Conservation (phyloP, 2,329 filamentous ascomycete genomes). For the Aspergillus versicolor region DNA sequence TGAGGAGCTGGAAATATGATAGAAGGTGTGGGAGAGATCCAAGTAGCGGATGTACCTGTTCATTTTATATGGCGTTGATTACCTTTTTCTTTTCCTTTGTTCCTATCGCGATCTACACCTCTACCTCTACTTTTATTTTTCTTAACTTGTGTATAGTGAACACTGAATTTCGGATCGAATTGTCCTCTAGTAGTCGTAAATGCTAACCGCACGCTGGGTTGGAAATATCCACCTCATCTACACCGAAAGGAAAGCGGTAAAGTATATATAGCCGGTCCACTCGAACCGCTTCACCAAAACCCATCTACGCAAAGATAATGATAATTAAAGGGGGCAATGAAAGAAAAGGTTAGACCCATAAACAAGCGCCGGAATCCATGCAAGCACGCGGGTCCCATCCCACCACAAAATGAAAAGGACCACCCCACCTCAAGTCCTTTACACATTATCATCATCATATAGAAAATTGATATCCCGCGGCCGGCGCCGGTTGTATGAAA, state of each 20-base stretch:
- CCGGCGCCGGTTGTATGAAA: conserved; percentile 72
- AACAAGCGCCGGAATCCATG: neutral
- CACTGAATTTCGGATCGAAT: conserved; percentile 9
- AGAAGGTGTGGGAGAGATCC: conserved; percentile 11
- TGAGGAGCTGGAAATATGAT: conserved; percentile 11
- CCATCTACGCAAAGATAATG: neutral
- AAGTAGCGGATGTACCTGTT: conserved; percentile 17
- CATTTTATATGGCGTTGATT: conserved; percentile 35
- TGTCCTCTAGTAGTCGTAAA: neutral
- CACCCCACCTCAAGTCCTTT: conserved; percentile 2
- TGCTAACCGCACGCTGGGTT: neutral
- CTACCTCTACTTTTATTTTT: conserved; percentile 16
- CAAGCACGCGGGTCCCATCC: neutral
- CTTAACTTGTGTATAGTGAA: conserved; percentile 21
- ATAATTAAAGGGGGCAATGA: neutral
- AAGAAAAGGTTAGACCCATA: neutral
- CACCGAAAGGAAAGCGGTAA: neutral
- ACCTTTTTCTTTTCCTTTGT: conserved; percentile 28
- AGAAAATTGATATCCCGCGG: conserved; percentile 89
- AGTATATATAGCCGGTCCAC: neutral
- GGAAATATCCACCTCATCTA: neutral
- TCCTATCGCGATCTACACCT: conserved; percentile 17
- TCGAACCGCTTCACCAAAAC: neutral
- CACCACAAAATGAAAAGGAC: neutral
- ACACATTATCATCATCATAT: conserved; percentile 87